Evolutionary conservation across 305 asterid genomes (phyloP).

Genomic region (Caryopteris hybrid): DNA sequence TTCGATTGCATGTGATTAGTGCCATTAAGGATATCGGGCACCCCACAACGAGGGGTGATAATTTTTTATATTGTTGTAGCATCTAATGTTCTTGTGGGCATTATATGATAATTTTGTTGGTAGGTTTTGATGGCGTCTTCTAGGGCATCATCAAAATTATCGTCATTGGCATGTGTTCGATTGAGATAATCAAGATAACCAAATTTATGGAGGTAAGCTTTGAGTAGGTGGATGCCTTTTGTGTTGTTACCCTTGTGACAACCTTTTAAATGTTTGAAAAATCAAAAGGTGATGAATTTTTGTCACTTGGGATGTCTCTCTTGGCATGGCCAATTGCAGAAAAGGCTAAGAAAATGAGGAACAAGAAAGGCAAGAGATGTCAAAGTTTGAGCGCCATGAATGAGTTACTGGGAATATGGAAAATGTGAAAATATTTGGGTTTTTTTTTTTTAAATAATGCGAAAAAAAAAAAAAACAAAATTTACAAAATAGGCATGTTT

Average conservation of each 20-base stretch:
- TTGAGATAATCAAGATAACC: slow-evolving; percentile 28
- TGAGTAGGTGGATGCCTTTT: slow-evolving; percentile 21
- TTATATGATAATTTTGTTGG: slow-evolving; percentile 22
- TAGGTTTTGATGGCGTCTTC: slow-evolving; percentile 28
- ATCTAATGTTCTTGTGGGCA: slow-evolving; percentile 22
- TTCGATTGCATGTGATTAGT: slow-evolving; percentile 11
- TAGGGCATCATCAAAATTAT: slow-evolving; percentile 17
- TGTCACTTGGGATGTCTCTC: not conserved
- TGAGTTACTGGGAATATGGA: not conserved
- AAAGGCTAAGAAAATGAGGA: not conserved
- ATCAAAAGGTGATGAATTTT: slow-evolving; percentile 6
- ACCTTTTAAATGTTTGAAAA: slow-evolving; percentile 26
- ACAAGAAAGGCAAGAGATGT: not conserved
- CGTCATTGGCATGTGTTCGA: not conserved
- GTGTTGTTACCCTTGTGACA: slow-evolving; percentile 28
- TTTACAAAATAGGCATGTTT: no score
- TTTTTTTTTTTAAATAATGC: no score
- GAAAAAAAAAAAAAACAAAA: no score
- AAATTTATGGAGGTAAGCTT: slow-evolving; percentile 20
- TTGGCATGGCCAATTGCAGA: slow-evolving; percentile 7
- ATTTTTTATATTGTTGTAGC: slow-evolving; percentile 1
- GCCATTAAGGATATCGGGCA: slow-evolving; percentile 25
- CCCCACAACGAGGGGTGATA: slow-evolving; percentile 28
- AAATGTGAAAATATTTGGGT: no score
- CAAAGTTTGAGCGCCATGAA: slow-evolving; percentile 9